Evolutionary conservation across 2,329 filamentous ascomycete genomes (phyloP), one percentile per base, ranked within the genome.

Genomic region (Nakataea oryzae): DNA sequence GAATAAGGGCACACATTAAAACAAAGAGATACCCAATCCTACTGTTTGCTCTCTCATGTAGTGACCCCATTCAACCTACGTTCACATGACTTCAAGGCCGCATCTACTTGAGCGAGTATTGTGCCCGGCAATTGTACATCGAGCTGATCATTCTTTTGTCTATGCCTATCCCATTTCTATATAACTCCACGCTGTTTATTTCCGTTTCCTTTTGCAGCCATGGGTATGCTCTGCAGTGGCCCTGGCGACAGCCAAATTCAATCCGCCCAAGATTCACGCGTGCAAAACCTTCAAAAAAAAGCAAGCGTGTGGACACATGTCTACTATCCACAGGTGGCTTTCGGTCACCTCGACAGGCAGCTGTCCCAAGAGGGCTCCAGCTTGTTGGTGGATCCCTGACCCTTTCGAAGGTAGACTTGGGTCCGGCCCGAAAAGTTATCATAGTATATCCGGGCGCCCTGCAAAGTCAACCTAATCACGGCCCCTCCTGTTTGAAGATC

Each of bases 1-100:
- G 84, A 83, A 63, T 82, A 77, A 71, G 60, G 30, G 30, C 30
- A 58, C n/a, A 41, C 41, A 27, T 27, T 24, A 59, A n/a, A 61
- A 60, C 50, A 57, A 62, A 56, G 63, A 69, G 67, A 72, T 71
- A 72, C 70, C 70, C 70, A 62, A 54, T 50, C 32, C 57, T 21
- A 47, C 17, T 32, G 28, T 24, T 27, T 30, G 24, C 24, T 27
- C 56, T 27, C 14, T 17, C 28, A 58, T 30, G 17, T 50, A n/a
- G 11, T n/a, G 41, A n/a, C 41, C 12, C 41, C 24, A 50, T n/a
- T 24, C 1, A 9, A n/a, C 9, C 11, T n/a, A 50, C 41, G 21
- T 3, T 13, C 7, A 7, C 41, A 9, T 9, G 41, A 11, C 41
- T 24, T 8, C 12, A 3, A 41, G 34, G 21, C 34, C 34, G 2